Evolutionary conservation across 352 stramenopile species (phyloP), one percentile per base, ranked within the genome.

Genomic region (Globisporangium spiculum): DNA sequence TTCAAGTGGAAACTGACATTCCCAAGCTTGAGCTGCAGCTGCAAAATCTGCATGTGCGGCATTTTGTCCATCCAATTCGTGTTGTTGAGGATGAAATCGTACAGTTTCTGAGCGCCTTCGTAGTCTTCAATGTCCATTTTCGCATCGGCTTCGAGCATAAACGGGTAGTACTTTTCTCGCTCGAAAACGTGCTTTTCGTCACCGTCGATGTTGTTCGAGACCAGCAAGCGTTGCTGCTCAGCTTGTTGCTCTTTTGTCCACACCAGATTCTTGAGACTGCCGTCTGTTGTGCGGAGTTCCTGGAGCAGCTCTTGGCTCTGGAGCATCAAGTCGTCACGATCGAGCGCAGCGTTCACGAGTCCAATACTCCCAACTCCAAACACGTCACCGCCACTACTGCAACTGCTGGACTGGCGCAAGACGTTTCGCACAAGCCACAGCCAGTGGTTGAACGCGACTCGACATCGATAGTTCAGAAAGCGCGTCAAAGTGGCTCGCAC

Each of bases 71-170:
- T 65, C 75, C 82, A 90, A 2, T 54, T 59, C 1, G 72, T n/a
- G 18, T 89, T 80, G 48, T 36, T 73, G 27, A 79, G 56, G 0
- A 88, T 77, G 55, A 74, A 24, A 1, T 83, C 67, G 66, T 87
- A 92, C 14, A 87, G 67, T 0, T 36, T 66, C 9, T 76, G 63
- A 8, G 83, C 84, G 50, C 71, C 74, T 18, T 77, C 72, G 22
- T 77, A 86, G 12, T 91, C 76, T 50, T 76, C 68, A 32, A 92
- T 46, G 58, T 84, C 72, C 76, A 90, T 80, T 50, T 83, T 87
- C 16, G 82, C 67, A 26, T 91, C 80, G 0, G 79, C 84, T 74
- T 94, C 77, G 6, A 90, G 41, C 54, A 89, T 56, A 58, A 79
- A 75, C 0, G 72, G 53, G n/a, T 75, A 77, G 27, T 75, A 88